Percentiles rank a stretch among this genome's conserved stretches.
Evolutionary conservation across 75 land plant species (phyloP).

Genomic region (Picea glauca): DNA sequence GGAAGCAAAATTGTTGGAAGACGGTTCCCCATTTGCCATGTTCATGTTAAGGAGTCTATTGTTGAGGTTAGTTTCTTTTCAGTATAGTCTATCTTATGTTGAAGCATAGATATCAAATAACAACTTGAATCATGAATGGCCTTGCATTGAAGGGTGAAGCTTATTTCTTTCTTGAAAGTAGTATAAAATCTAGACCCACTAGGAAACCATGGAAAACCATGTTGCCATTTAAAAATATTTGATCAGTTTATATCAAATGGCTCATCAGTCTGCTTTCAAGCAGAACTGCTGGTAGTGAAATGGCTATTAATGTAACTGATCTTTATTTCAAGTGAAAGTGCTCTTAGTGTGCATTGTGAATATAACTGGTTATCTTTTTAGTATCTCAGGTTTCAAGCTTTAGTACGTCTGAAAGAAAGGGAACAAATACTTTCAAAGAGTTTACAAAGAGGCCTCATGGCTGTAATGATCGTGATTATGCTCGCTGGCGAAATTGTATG

Average conservation of each 20-base stretch:
- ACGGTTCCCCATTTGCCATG: slow-evolving; percentile 83
- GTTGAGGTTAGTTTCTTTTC: slow-evolving; percentile 54
- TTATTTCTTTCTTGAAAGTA: background rate
- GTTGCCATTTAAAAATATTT: background rate
- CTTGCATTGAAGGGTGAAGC: background rate
- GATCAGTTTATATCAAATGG: background rate
- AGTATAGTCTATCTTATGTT: background rate
- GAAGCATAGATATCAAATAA: background rate
- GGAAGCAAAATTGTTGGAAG: slow-evolving; percentile 64
- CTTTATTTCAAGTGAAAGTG: background rate
- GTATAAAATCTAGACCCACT: background rate
- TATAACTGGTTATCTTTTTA: background rate
- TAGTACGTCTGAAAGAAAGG: slow-evolving; percentile 43
- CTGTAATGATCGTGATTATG: slow-evolving; percentile 52
- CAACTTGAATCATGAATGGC: background rate
- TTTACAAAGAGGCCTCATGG: slow-evolving; percentile 19
- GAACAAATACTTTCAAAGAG: slow-evolving; percentile 8
- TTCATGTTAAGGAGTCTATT: slow-evolving; percentile 37
- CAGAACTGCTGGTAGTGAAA: no score
- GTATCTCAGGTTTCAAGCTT: slow-evolving; percentile 85
- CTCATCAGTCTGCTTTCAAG: background rate
- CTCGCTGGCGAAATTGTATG: slow-evolving; percentile 83
- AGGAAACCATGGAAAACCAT: background rate
- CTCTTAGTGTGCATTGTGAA: background rate
- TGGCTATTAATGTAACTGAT: no score